Evolutionary conservation across 192 early-diverging fungal species (phyloP).

Genomic region (Podila epicladia): DNA sequence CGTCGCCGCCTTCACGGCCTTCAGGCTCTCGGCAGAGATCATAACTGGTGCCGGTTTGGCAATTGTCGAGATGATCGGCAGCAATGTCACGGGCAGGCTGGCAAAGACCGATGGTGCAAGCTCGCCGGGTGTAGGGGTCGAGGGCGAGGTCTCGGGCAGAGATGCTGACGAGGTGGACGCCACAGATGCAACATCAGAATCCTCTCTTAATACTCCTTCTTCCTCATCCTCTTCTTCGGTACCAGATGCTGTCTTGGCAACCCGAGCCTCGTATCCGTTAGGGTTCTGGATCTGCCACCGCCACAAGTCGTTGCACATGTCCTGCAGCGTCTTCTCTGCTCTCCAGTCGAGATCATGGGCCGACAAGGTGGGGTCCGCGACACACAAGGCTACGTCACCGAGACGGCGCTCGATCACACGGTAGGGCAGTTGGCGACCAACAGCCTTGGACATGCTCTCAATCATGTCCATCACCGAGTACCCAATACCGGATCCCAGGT

Average conservation of each 20-base stretch:
- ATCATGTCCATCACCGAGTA: constrained; percentile 90
- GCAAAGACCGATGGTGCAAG: constrained; percentile 4
- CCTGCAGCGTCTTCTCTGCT: constrained; percentile 50
- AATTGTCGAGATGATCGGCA: constrained; percentile 26
- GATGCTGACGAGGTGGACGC: neutral
- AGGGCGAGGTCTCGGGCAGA: constrained; percentile 10
- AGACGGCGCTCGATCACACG: constrained; percentile 70
- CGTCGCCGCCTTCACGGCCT: neutral
- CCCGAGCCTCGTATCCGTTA: constrained; percentile 49
- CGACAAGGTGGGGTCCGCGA: constrained; percentile 72
- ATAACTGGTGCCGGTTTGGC: constrained; percentile 14
- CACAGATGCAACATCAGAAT: neutral
- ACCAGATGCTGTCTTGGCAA: neutral
- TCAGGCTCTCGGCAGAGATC: neutral
- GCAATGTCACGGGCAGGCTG: constrained; percentile 21
- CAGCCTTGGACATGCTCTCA: constrained; percentile 77
- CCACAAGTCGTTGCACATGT: constrained; percentile 68
- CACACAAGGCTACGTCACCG: constrained; percentile 88
- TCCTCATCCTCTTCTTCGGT: neutral
- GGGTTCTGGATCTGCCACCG: constrained; percentile 66
- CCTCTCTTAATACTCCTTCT: neutral
- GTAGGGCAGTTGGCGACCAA: constrained; percentile 83
- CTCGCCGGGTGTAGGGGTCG: constrained; percentile 26
- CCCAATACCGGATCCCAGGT: constrained; percentile 91
- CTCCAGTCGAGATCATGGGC: constrained; percentile 47